Conservation (phyloP, 2,329 filamentous ascomycete genomes). For the Aureobasidium sp. region DNA sequence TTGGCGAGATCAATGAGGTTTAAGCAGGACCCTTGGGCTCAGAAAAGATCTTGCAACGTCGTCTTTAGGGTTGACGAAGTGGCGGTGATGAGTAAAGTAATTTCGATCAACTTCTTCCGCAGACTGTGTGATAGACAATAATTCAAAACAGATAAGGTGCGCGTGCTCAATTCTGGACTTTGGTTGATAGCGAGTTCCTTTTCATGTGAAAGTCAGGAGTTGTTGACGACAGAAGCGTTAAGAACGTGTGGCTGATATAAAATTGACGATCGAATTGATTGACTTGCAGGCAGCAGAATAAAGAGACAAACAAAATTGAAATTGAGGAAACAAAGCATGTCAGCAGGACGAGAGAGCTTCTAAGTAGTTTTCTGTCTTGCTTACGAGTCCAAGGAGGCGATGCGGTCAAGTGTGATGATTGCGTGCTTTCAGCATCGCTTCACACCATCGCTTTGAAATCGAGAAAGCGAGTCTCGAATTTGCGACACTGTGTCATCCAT, state of each 20-base stretch:
- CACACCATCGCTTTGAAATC: slow-evolving; percentile 9
- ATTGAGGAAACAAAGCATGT: neutral
- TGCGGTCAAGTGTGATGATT: neutral
- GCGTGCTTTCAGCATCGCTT: neutral
- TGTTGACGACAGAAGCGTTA: neutral
- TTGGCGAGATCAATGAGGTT: neutral
- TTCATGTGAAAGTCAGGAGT: slow-evolving; percentile 7
- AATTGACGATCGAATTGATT: neutral
- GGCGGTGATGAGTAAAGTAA: neutral
- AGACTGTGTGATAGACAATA: neutral
- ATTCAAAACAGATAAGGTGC: slow-evolving; percentile 6
- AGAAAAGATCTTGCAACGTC: neutral
- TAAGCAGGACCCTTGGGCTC: neutral
- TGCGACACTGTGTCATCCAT: neutral
- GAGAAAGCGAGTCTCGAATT: neutral
- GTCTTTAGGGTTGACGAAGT: neutral
- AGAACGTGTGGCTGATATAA: neutral
- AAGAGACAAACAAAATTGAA: neutral
- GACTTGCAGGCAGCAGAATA: slow-evolving; percentile 6
- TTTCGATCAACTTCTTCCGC: neutral
- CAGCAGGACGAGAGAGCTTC: neutral
- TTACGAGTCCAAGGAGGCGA: neutral
- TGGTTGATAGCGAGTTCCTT: neutral
- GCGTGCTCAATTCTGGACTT: neutral
- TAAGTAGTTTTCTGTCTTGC: neutral